Evolutionary conservation across 768 basidiomycete genomes (phyloP).

Genomic region (Xerocomus spinulosus): DNA sequence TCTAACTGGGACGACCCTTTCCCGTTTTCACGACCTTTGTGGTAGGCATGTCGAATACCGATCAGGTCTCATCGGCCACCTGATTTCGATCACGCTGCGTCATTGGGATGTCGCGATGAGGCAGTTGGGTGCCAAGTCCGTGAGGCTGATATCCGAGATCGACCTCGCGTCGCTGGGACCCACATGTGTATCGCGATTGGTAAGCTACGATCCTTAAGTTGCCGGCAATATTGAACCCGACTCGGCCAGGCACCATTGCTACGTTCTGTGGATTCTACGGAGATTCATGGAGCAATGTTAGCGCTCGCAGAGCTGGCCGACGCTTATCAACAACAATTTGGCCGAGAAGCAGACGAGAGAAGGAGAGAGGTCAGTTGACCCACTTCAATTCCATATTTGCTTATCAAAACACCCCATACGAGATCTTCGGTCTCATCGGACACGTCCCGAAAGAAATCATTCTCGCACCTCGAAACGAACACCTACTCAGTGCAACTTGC

Average conservation of each 20-base stretch:
- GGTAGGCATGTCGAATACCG: slow-evolving; percentile 77
- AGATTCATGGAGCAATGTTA: slow-evolving; percentile 79
- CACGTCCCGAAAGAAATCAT: slow-evolving; percentile 56
- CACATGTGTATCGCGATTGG: slow-evolving; percentile 46
- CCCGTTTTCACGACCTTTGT: slow-evolving; percentile 7
- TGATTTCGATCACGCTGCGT: slow-evolving; percentile 67
- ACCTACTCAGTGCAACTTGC: slow-evolving; percentile 69
- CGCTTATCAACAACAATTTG: slow-evolving; percentile 41
- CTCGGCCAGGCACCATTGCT: slow-evolving; percentile 48
- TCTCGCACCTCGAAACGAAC: slow-evolving; percentile 62
- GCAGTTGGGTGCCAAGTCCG: slow-evolving; percentile 67
- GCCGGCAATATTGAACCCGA: slow-evolving; percentile 9
- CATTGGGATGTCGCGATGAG: slow-evolving; percentile 91
- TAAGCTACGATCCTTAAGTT: slow-evolving; percentile 33
- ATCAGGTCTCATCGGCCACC: slow-evolving; percentile 59
- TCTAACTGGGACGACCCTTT: slow-evolving; percentile 3
- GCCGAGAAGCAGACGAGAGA: slow-evolving; percentile 32
- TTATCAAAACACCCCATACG: slow-evolving; percentile 1
- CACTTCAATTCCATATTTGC: background rate
- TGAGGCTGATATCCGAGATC: slow-evolving; percentile 60
- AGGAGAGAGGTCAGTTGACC: slow-evolving; percentile 40
- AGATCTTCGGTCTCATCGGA: slow-evolving; percentile 66
- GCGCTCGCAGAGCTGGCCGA: slow-evolving; percentile 68
- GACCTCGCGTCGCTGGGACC: slow-evolving; percentile 55
- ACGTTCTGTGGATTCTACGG: slow-evolving; percentile 58